phyloP scores from a whole-genome alignment of 192 early-diverging fungal species.

The Neocallimastix lanati region DNA sequence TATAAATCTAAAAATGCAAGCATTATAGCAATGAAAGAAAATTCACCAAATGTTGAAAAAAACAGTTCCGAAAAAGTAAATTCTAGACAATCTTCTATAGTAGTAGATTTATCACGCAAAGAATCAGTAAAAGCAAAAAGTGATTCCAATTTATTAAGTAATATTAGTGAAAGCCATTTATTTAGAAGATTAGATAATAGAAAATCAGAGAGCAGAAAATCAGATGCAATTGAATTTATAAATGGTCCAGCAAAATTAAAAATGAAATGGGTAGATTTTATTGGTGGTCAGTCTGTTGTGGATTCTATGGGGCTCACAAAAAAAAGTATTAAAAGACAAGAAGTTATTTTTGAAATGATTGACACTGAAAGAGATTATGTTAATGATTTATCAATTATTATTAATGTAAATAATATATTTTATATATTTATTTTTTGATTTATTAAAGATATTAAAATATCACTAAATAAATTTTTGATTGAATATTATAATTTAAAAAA shows the following conservation, averaged over 20 bases:
- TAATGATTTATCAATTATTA: conserved; percentile 63
- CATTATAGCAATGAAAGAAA: not conserved
- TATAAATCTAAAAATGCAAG: not conserved
- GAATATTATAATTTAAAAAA: too few relatives aligned
- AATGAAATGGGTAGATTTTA: not conserved
- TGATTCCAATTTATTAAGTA: not conserved
- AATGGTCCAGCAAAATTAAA: not conserved
- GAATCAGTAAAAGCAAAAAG: not conserved
- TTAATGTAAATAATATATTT: conserved; percentile 50
- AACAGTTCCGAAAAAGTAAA: not conserved
- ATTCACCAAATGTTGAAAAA: not conserved
- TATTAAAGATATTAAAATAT: too few relatives aligned
- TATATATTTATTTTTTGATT: too few relatives aligned
- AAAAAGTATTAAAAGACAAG: conserved; percentile 69
- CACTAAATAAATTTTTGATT: too few relatives aligned
- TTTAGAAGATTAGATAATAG: too few relatives aligned
- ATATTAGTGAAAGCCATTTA: too few relatives aligned
- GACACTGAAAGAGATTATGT: conserved; percentile 83
- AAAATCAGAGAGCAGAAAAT: not conserved
- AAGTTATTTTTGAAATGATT: conserved; percentile 85
- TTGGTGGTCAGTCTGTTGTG: not conserved
- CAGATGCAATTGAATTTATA: not conserved
- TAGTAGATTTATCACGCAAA: not conserved
- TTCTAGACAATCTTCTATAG: not conserved
- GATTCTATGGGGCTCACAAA: conserved; percentile 6